Base-by-base conservation (phyloP, 1,284 basidiomycete genomes). In the Salmacisia buchloeana region DNA sequence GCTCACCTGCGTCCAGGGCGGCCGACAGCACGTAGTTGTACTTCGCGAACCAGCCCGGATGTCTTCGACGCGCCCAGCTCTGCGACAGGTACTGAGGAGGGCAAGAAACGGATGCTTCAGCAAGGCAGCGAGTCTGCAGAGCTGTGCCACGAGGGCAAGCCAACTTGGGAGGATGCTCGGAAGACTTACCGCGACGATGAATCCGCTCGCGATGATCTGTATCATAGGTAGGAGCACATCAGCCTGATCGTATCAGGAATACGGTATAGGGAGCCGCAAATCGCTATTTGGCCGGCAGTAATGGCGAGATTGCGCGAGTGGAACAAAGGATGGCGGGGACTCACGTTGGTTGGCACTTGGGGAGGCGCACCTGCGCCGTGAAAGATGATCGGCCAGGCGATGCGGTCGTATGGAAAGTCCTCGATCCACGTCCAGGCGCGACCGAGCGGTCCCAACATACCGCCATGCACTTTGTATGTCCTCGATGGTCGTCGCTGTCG, bases 321-420 rank as follows among this genome's bases (percentile, higher is more conserved):
- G 34, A 3, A 31, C 3, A 35, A 15, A 12, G 7, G 3, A 34
- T 15, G 34, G 27, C 18, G 3, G 7, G 9, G 2, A 34, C 35
- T 41, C 54, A 65, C 71, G 69, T 84, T 84, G 13, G 83, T 81
- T 0, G 83, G 83, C 27, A 80, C 80, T 3, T 71, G 69, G 0
- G 73, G 71, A 15, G 69, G 67, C 4, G 69, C 59, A 3, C 80
- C 81, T 0, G 82, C 82, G 2, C 82, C 83, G 56, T 80, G 80
- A 58, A 82, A 80, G 34, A 84, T 79, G 67, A 84, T 82, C 3
- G 83, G 83, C 39, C 83, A 82, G n/a, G 82, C 82, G 5, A 82
- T 77, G 3, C 41, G 58, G 31, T 45, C 31, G 29, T 39, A 31
- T 36, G 27, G 34, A 61, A 77, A 77, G 60, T 63, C 66, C 12